Evolutionary conservation across 2,329 filamentous ascomycete species (phyloP), one percentile per base, ranked within the genome.

Genomic region (Colletotrichum gigasporum): DNA sequence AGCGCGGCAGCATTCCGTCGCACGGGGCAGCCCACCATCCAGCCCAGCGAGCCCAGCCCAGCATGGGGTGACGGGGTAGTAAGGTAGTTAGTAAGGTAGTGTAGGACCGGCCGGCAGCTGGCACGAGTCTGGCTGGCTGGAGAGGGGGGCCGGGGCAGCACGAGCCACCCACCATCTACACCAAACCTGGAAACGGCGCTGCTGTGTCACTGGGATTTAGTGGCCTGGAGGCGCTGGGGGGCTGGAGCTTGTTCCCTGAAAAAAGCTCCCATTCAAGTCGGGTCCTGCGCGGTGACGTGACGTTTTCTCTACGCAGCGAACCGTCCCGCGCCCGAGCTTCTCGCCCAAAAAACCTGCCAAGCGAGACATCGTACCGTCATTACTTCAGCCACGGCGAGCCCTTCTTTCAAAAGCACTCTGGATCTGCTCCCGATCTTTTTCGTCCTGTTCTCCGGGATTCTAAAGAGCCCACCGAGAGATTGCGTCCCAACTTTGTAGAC

Each of bases 271-370:
- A 30, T 42, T 42, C 37, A 56, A 32, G 42, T 48, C 26, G 58
- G 58, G 32, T 28, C 50, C 63, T 65, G 63, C 63, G 58, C 39
- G 58, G 63, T 65, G 63, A 65, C 63, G 63, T 65, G 61, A 64
- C 56, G 56, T 42, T 47, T 58, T 24, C 41, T 30, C n/a, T n/a
- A n/a, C n/a, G n/a, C n/a, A n/a, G n/a, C n/a, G n/a, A 28, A 28
- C 20, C 34, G 32, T 24, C 26, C 26, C 52, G 37, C 39, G 60
- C 55, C 57, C 50, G 63, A 65, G 62, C 63, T 61, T 39, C 48
- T 35, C 30, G 51, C 18, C 30, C 12, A 37, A 51, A 64, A 64
- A 65, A 65, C 62, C 61, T 65, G 64, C 64, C 64, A 57, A 63
- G 63, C 37, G 37, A 63, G 59, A 63, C 57, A 56, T 65, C 52